These are phyloP conservation scores for Epichloe glyceriae DNA, from an alignment of 2,329 filamentous ascomycete species.

Conservation along the genomic window DNA sequence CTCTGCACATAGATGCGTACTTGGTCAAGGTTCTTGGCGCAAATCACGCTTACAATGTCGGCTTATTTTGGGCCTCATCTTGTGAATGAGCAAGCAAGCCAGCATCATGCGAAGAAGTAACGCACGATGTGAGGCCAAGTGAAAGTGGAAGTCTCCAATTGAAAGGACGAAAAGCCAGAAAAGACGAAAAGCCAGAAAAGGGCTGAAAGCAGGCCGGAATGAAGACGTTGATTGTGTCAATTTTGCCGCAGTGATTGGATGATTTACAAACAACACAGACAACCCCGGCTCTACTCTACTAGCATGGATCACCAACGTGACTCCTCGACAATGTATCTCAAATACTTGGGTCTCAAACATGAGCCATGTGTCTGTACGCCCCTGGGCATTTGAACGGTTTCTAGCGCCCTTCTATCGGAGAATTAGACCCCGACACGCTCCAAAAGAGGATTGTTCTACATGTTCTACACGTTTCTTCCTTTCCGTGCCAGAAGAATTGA, in stretches of 20 bases:
- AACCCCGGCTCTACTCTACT: no score
- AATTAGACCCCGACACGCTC: not conserved
- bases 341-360: not conserved
- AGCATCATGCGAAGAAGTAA: not conserved
- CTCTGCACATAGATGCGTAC: no score
- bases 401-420: slow-evolving; percentile 7
- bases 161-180: no score
- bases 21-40: not conserved
- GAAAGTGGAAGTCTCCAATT: no score
- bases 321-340: not conserved
- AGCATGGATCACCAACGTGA: not conserved
- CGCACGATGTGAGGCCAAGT: no score
- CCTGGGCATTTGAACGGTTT: slow-evolving; percentile 1
- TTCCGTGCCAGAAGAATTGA: not conserved
- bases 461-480: not conserved
- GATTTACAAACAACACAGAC: no score
- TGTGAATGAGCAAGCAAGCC: not conserved
- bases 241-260: no score
- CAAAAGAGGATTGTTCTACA: not conserved
- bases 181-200: no score
- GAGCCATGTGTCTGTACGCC: slow-evolving; percentile 5
- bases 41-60: no score
- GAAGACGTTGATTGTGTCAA: no score
- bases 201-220: no score
- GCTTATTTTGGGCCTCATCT: not conserved